Evolutionary conservation across 352 stramenopile species (phyloP), one percentile per base, ranked within the genome.

Genomic region (Pythium volutum): DNA sequence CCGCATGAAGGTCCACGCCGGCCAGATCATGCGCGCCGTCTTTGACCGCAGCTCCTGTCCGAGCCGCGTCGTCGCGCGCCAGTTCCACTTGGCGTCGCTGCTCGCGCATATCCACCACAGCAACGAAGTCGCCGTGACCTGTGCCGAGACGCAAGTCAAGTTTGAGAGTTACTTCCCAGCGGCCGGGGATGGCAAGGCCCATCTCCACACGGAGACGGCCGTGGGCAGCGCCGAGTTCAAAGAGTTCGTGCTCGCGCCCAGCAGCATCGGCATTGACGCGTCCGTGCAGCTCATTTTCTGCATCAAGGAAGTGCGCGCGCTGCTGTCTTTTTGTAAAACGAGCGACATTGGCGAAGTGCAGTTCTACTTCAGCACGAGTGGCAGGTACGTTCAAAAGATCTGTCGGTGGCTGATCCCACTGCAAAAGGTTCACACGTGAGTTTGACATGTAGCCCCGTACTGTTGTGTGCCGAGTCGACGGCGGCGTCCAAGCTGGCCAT

Each of bases 91-190:
- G 50, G 72, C 72, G 59, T 92, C 86, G 27, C 58, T 95, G 12
- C 61, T 95, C 20, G 77, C 75, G 25, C 86, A 93, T 50, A 91
- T 95, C 48, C 82, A 93, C 57, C 81, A 89, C 62, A 93, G 79
- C 46, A 88, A 70, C 53, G 86, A 95, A 67, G 78, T 93, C 45
- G 73, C 69, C 38, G 80, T 95, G 59, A 88, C 74, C 8, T 93
- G 81, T 55, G 69, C 64, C 36, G 42, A 79, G 27, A 75, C 76
- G 4, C 78, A 88, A 38, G 78, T 91, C 36, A 88, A 85, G 55
- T 90, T 95, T 38, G 83, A 93, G 66, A 93, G 81, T 63, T 91
- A 92, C 55, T 84, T 89, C 42, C 75, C 73, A 16, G 77, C 75
- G 49, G 48, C 76, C 3, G 67, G 69, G 31, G 80, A 90, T 52